Conservation (phyloP, 352 stramenopile species). For the Achlya hypogyna region DNA sequence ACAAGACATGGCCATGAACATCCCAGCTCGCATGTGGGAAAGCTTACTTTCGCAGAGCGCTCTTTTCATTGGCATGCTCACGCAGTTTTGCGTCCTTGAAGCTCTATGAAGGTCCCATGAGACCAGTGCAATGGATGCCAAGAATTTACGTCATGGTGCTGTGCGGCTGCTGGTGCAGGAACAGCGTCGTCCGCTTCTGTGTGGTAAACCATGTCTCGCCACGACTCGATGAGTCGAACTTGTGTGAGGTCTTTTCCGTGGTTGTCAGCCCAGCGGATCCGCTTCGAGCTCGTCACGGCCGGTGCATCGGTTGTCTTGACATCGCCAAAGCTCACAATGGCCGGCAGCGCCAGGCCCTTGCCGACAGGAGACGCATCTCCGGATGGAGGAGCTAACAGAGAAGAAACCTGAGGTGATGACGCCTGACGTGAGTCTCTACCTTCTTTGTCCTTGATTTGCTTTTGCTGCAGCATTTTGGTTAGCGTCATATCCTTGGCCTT, state of each 20-base stretch:
- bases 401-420: not conserved
- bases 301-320: slow-evolving; percentile 22
- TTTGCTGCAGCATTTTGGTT: not conserved
- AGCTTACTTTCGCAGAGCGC: not conserved
- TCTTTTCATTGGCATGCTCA: slow-evolving; percentile 61
- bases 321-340: slow-evolving; percentile 77
- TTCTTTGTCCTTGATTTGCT: not conserved
- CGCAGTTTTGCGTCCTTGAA: slow-evolving; percentile 80
- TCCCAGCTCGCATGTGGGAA: not conserved
- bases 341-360: slow-evolving; percentile 34
- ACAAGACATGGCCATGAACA: not conserved
- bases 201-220: slow-evolving; percentile 63
- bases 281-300: slow-evolving; percentile 33
- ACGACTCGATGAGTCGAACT: slow-evolving; percentile 80
- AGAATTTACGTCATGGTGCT: slow-evolving; percentile 34
- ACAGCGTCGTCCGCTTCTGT: slow-evolving; percentile 18
- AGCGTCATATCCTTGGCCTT: not conserved
- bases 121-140: not conserved
- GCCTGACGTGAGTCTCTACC: not conserved
- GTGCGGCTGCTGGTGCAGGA: slow-evolving; percentile 4
- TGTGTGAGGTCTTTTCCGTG: slow-evolving; percentile 64
- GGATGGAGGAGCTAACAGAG: not conserved
- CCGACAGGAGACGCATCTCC: not conserved
- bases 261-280: slow-evolving; percentile 78
- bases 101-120: slow-evolving; percentile 24